These are phyloP conservation scores for Amanita polypyramis DNA, from an alignment of 768 basidiomycete species.

Conservation along the genomic window DNA sequence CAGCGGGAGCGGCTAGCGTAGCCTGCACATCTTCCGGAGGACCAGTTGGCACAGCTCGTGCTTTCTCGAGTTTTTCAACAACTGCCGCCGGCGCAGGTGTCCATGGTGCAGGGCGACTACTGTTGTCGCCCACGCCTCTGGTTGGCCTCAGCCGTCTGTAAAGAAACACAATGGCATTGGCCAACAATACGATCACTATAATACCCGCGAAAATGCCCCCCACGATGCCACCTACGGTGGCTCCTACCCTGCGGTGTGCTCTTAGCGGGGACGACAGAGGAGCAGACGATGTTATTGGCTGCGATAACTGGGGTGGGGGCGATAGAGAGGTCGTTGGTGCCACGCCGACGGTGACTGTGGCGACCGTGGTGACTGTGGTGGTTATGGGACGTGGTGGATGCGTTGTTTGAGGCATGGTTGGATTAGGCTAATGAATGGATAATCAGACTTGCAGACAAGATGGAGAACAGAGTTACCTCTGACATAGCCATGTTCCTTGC, in stretches of 20 bases:
- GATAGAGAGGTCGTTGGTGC: background rate
- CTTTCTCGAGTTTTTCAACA: no score
- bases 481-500: slow-evolving; percentile 18
- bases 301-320: background rate
- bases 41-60: no score
- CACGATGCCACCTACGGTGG: background rate
- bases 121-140: background rate
- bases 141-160: background rate
- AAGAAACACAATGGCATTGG: background rate
- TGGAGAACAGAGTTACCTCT: slow-evolving; percentile 13
- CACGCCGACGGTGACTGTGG: no score
- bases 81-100: background rate
- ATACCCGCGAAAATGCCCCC: background rate
- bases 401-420: background rate
- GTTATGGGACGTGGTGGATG: background rate
- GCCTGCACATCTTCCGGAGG: no score
- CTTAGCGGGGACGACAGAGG: background rate
- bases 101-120: background rate
- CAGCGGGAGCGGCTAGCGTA: no score
- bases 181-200: background rate
- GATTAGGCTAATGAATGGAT: background rate
- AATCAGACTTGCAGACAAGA: background rate
- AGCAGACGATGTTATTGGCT: background rate
- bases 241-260: background rate
- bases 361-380: no score